These are phyloP conservation scores for Mycena kentingensis DNA, from an alignment of 768 basidiomycete genomes.

Conservation along the genomic window DNA sequence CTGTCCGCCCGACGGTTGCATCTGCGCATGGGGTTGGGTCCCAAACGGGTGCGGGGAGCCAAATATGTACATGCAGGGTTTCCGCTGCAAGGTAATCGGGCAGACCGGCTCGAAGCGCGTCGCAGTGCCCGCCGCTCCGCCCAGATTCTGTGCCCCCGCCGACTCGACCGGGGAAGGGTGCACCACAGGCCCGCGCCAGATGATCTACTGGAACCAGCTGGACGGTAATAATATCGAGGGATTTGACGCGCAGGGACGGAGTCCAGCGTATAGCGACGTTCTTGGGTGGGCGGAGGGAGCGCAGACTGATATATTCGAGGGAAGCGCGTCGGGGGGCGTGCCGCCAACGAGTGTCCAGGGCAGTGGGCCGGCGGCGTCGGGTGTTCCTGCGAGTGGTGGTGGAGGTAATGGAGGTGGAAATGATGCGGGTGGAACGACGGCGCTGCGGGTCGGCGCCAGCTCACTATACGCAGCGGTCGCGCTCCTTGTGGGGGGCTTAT, in stretches of 20 bases:
- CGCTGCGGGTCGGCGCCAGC: no score
- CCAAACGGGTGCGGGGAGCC: conserved; percentile 40
- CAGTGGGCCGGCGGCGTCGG: no score
- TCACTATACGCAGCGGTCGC: no score
- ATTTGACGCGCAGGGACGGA: conserved; percentile 44
- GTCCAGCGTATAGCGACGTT: conserved; percentile 39
- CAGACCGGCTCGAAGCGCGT: conserved; percentile 31
- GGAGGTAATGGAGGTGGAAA: no score
- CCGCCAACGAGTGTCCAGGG: no score
- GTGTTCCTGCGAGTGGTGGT: no score
- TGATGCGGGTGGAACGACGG: no score
- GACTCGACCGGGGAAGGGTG: no score
- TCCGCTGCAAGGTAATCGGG: conserved; percentile 42
- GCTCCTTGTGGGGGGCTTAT: no score
- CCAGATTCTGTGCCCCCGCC: conserved; percentile 43
- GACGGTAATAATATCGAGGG: conserved; percentile 47
- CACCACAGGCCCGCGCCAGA: conserved; percentile 43
- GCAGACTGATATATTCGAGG: conserved; percentile 17
- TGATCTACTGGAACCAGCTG: conserved; percentile 45
- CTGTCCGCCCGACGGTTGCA: conserved; percentile 45
- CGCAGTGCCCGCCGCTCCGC: conserved; percentile 31
- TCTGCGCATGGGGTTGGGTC: conserved; percentile 52
- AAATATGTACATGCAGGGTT: conserved; percentile 49
- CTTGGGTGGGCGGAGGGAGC: conserved; percentile 38
- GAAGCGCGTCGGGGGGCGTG: no score